Evolutionary conservation across 352 stramenopile genomes (phyloP).

Genomic region (Phytophthora crassamura): DNA sequence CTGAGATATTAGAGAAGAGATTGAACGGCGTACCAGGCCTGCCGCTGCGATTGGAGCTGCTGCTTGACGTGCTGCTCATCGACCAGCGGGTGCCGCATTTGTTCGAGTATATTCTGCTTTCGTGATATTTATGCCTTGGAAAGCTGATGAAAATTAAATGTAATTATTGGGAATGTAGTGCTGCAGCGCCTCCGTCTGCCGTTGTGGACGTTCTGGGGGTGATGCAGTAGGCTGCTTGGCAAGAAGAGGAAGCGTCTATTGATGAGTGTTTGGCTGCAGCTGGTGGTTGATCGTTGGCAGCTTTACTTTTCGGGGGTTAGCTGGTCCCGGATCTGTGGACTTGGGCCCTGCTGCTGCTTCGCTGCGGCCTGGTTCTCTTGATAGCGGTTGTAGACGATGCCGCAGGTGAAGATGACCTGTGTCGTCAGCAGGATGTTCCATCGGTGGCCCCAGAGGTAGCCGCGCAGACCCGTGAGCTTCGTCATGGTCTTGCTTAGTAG

Average conservation of each 20-base stretch:
- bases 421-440: conserved; percentile 83
- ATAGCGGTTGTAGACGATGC: conserved; percentile 69
- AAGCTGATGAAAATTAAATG: too few relatives aligned
- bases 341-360: background rate
- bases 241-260: background rate
- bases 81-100: background rate
- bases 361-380: conserved; percentile 27
- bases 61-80: conserved; percentile 30
- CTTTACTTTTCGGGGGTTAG: conserved; percentile 17
- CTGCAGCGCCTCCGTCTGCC: too few relatives aligned
- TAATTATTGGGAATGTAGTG: too few relatives aligned
- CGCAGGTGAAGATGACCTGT: conserved; percentile 73
- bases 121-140: too few relatives aligned
- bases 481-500: background rate
- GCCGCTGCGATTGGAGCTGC: conserved; percentile 23
- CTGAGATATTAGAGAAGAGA: background rate
- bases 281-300: background rate
- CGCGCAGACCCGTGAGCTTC: conserved; percentile 52
- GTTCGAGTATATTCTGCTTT: too few relatives aligned
- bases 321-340: conserved; percentile 6
- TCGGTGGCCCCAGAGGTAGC: conserved; percentile 69
- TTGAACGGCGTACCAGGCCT: conserved; percentile 21
- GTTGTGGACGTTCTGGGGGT: too few relatives aligned
- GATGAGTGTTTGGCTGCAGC: background rate
- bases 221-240: too few relatives aligned